Evolutionary conservation across 306 rosid species (phyloP), one percentile per base, ranked within the genome.

Genomic region (Parietaria judaica): DNA sequence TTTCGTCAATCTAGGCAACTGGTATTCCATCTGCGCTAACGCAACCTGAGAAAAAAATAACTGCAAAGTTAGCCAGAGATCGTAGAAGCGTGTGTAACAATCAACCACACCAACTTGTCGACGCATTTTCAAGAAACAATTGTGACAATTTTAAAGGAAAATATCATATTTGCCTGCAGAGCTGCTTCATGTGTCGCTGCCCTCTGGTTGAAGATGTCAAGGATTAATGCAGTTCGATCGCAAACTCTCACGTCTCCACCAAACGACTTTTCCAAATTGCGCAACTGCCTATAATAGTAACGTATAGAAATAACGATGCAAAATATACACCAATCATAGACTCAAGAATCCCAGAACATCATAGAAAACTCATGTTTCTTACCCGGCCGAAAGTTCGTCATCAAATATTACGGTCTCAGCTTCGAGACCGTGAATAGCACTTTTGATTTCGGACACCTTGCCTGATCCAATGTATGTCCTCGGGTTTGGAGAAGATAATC

Each of bases 161-260:
- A 57, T 16, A 14, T 60, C 60, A 59, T 37, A 47, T 66, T 70
- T 80, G 51, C 96, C 96, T 92, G 99, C 70, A 92, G 72, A 71
- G 96, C 82, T 60, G 99, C 99, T 81, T 92, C 96, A 61, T 92
- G 99, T 48, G 99, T 92, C 74, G 99, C 95, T 11, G 99, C 99
- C 74, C 99, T 83, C 82, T 92, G 99, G 70, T 92, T 92, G 56
- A 92, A 92, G 71, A 82, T 92, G 74, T 92, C 95, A 66, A 92
- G 94, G 80, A 92, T 84, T 61, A 92, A 86, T 48, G 96, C 88
- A 70, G 95, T 86, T 71, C 90, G 90, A 72, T 92, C 99, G 64
- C 99, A 86, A 74, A 92, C 96, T 84, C 99, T 92, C 66, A 88
- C 90, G 65, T 86, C 86, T 69, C 94, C 94, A 57, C 99, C 96